Conservation (phyloP, 2,329 filamentous ascomycete species). For the Phaeosphaeriaceae sp. region DNA sequence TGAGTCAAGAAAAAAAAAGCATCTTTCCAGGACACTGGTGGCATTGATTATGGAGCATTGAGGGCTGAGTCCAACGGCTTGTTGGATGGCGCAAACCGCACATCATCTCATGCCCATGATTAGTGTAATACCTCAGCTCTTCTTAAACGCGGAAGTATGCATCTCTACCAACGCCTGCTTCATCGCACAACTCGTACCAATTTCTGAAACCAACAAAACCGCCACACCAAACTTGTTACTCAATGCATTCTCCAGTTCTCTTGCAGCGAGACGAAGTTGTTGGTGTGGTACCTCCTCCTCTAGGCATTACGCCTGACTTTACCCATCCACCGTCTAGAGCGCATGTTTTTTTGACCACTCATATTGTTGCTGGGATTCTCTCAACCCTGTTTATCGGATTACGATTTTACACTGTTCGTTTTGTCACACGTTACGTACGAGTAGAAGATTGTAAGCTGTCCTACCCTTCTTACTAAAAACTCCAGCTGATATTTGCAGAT, state of each 20-base stretch:
- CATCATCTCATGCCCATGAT: not conserved
- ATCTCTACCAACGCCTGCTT: not conserved
- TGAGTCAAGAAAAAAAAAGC: not conserved
- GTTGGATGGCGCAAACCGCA: no score
- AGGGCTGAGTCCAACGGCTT: no score
- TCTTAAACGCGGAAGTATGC: not conserved
- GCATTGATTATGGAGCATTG: no score
- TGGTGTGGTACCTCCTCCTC: conserved; percentile 6
- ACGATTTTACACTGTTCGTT: conserved; percentile 5
- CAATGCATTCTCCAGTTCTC: conserved; percentile 5
- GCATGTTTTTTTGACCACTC: not conserved
- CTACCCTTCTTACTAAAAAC: no score
- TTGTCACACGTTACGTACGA: conserved; percentile 2
- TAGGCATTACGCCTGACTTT: conserved; percentile 2
- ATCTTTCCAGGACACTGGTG: not conserved
- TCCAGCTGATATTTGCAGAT: no score
- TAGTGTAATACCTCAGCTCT: not conserved
- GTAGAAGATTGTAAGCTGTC: no score
- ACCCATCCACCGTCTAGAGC: not conserved
- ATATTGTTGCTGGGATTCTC: conserved; percentile 1
- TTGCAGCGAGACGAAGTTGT: conserved; percentile 4
- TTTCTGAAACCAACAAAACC: no score
- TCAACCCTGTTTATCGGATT: conserved; percentile 3
- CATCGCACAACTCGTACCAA: not conserved
- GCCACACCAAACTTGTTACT: conserved; percentile 1